Evolutionary conservation across 148 eudicot genomes (phyloP).

Genomic region (Rhododendron ovatum): DNA sequence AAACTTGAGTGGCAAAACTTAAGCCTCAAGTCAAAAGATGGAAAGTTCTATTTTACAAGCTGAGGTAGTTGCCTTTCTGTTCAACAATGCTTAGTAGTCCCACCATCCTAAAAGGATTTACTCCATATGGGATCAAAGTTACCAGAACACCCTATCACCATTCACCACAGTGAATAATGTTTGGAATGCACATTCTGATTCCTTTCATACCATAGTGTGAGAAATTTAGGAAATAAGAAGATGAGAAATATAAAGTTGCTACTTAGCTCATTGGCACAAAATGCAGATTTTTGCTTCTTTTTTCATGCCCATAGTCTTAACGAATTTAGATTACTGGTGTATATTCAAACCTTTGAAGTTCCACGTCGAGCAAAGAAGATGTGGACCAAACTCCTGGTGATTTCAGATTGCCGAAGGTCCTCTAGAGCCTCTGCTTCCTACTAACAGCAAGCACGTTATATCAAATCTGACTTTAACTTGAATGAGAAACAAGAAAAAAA

Average conservation of each 20-base stretch:
- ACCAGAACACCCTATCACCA: neutral
- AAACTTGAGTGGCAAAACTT: neutral
- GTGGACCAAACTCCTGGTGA: conserved; percentile 81
- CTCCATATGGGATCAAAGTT: neutral
- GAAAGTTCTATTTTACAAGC: neutral
- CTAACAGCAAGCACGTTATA: conserved; percentile 10
- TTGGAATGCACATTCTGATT: neutral
- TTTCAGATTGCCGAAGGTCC: conserved; percentile 62
- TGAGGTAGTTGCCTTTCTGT: neutral
- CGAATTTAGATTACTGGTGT: neutral
- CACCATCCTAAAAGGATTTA: neutral
- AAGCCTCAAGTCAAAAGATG: neutral
- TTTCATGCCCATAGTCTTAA: neutral
- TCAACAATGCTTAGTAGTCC: neutral
- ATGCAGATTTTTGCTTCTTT: neutral
- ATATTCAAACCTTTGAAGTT: conserved; percentile 59
- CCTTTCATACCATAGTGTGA: neutral
- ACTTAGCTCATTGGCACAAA: neutral
- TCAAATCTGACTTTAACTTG: neutral
- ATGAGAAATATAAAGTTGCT: neutral
- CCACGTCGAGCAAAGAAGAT: conserved; percentile 77
- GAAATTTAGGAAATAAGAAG: neutral
- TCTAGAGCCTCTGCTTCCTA: conserved; percentile 78
- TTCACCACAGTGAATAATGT: neutral
- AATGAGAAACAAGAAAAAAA: neutral